Base-by-base conservation (phyloP, 352 stramenopile genomes). In the Phytopythium kandeliae region DNA sequence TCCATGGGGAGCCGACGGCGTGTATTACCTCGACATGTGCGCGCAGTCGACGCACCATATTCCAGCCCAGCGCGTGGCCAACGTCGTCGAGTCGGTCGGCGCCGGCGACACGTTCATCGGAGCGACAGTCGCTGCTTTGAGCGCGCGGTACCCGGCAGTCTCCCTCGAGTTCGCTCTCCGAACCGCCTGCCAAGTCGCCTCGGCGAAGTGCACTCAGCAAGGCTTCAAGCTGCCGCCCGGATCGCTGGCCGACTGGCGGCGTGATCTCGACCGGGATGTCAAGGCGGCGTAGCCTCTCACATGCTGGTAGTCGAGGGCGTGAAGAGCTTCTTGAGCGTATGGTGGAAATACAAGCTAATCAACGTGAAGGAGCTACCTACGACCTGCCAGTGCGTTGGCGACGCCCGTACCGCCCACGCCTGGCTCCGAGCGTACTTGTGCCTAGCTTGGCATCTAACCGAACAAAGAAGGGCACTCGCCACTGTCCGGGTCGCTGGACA, bases 101-200 rank as follows among this genome's bases (percentile, higher is more conserved):
- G 82, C 82, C 4, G 82, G 82, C 5, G 78, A 92, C 48, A 63
- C 78, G 21, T 88, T 90, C 44, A 86, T 92, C 48, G 82, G 77
- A 0, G 73, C 78, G 16, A 60, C 64, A 12, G 57, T 92, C 36
- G 78, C 82, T 0, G 69, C 63, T 2, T 62, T 89, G 34, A 65
- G 67, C 22, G 33, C 53, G 48, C 35, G 50, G 1, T 26, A 56
- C 28, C 11, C 12, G 6, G 10, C 24, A 7, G 40, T 61, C n/a
- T 37, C 66, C 6, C 46, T 89, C 4, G 35, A 62, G 10, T 30
- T 55, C 3, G 64, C 71, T 2, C 37, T 89, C n/a, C 58, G 56
- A 17, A 52, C 63, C 4, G 82, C 69, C 10, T 89, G 77, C 44
- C 57, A 68, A 3, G 62, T 89, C 36, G 82, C 72, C 1, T 82